Base-by-base conservation (phyloP, 495 filamentous ascomycete species). In the Aspergillus taichungensis region DNA sequence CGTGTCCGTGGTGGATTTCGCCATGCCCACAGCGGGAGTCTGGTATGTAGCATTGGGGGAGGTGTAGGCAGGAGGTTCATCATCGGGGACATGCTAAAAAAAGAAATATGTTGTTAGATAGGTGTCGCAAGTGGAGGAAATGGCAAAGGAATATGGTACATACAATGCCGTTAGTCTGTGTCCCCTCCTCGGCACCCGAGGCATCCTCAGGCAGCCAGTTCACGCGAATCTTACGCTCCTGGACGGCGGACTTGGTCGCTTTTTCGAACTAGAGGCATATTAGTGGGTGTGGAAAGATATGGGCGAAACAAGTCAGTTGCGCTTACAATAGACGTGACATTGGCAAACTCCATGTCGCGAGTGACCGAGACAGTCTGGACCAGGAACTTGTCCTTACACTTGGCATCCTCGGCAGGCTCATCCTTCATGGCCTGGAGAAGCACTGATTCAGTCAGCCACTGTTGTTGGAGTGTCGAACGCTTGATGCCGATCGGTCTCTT, bases 151-250 rank as follows among this genome's bases (percentile, higher is more conserved):
- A 34, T 8, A 31, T 24, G 18, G 18, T 24, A 56, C 64, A 66
- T 59, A 72, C 77, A 36, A 55, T 54, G 30, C 75, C 74, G 47
- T 79, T 77, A 30, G 60, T 31, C 36, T 67, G 55, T 36, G 62
- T 59, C 40, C 54, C 58, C 43, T 71, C 43, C 30, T 72, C 67
- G 6, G 67, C 69, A n/a, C 54, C 42, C 12, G 51, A 45, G 34
- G 64, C 67, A 36, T 82, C 78, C 6, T 79, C 72, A 32, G 51
- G 12, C 29, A 96, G 70, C 67, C 86, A 97, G 32, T 68, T 70
- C 45, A 98, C 92, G n/a, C 91, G 83, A 50, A 98, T 97, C 71
- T 97, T 98, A 71, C 84, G 87, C 72, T 98, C 94, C 55, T 85
- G 77, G 45, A 97, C 81, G 0, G 78, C 68, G 2, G 75, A 71